Evolutionary conservation across 805 yeast genomes (phyloP), one percentile per base, ranked within the genome.

Genomic region (Sugiyamaella chiloensis): DNA sequence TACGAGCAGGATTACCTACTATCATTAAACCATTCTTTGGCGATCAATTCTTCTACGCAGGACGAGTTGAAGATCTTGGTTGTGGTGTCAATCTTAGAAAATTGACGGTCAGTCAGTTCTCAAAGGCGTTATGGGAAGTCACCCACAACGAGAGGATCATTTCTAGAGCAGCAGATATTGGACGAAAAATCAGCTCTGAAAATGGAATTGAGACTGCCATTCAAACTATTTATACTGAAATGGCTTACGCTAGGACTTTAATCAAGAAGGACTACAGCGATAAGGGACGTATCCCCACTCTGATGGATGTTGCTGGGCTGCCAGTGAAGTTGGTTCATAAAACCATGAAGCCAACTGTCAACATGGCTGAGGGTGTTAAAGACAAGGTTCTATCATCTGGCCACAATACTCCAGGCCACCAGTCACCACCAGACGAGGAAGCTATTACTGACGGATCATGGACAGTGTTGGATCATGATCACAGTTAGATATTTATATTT

Each of bases 1-100:
- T 91, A 46, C 72, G 90, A 52, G 84, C 86, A 11, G 98, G 98
- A 0, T 64, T 85, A 26, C 97, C 98, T 1, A 88, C 96, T 0
- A 76, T 91, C 27, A 80, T 91, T 57, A 91, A 90, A 63, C 98
- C 98, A 1, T 91, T 91, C 60, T 91, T 91, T 64, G 98, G 96
- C 0, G 98, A 91, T 65, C 98, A 91, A 66, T 90, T 87, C 61
- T 91, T 91, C 62, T 91, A 87, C 64, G 96, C 95, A 0, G 72
- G 77, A 19, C 73, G 97, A 50, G 84, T 91, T 2, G 96, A 88
- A 56, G 97, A 89, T 51, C 72, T 88, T 30, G 96, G 96, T 0
- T 91, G 79, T 20, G 98, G 98, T 2, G 55, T 89, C 8, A 74
- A 78, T 1, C 65, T 91, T 53, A 79, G 74, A 62, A 81, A 85